phyloP scores from a whole-genome alignment of 2,329 filamentous ascomycete species.

The Phaeosphaeriaceae sp. region DNA sequence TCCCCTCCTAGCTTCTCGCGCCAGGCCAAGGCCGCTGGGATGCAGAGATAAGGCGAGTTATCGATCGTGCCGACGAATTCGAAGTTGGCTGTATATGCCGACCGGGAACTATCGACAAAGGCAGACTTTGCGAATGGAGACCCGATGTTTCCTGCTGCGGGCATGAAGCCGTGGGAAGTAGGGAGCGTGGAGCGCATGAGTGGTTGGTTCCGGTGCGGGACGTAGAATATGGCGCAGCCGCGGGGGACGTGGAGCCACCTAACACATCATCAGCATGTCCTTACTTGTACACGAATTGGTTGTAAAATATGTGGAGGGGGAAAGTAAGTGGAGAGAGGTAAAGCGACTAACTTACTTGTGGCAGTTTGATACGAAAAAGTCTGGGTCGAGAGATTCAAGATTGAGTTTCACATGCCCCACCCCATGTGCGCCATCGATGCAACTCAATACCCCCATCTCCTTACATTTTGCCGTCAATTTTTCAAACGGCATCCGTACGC shows the following conservation, averaged over 20 bases:
- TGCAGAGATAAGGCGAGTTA: constrained; percentile 73
- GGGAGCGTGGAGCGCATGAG: constrained; percentile 78
- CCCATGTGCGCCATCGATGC: constrained; percentile 86
- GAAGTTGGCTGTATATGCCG: constrained; percentile 73
- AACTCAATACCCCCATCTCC: constrained; percentile 72
- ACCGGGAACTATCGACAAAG: constrained; percentile 53
- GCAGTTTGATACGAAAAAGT: constrained; percentile 87
- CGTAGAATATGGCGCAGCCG: constrained; percentile 81
- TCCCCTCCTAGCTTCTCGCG: constrained; percentile 78
- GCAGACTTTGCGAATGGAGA: constrained; percentile 28
- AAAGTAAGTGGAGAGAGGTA: background rate
- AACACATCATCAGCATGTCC: background rate
- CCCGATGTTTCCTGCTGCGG: constrained; percentile 44
- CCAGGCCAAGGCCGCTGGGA: constrained; percentile 76
- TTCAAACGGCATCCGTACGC: constrained; percentile 81
- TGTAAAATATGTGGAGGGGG: background rate
- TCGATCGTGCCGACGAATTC: constrained; percentile 81
- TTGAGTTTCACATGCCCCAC: constrained; percentile 81
- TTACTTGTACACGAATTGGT: no score
- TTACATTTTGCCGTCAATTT: constrained; percentile 69
- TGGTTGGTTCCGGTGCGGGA: constrained; percentile 77
- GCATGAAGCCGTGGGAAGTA: constrained; percentile 79
- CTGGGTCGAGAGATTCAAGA: constrained; percentile 71
- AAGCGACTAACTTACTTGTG: constrained; percentile 35
- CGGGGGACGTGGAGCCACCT: constrained; percentile 85